phyloP scores from a whole-genome alignment of 371 early-diverging fungal genomes.

The Funneliformis caledonium region DNA sequence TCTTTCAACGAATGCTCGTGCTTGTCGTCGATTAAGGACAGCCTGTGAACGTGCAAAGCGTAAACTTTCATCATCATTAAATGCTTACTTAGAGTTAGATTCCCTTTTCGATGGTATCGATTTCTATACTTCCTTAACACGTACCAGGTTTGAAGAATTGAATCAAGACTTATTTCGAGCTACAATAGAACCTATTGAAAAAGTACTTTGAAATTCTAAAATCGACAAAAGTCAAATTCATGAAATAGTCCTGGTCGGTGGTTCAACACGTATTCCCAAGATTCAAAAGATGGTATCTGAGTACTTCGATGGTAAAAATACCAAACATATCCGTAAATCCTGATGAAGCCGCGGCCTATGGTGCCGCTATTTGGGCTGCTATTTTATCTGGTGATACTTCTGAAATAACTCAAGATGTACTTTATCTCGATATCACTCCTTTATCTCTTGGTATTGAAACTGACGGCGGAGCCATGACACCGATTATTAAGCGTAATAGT shows the following conservation, averaged over 20 bases:
- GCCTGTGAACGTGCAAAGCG: slow-evolving; percentile 97
- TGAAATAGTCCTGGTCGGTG: slow-evolving; percentile 98
- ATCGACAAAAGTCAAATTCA: slow-evolving; percentile 84
- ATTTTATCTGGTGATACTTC: too few relatives aligned
- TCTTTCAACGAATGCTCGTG: slow-evolving; percentile 80
- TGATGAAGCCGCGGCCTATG: slow-evolving; percentile 98
- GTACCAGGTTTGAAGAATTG: too few relatives aligned
- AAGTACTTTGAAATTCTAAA: too few relatives aligned
- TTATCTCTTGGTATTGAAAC: slow-evolving; percentile 96
- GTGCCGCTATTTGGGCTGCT: too few relatives aligned
- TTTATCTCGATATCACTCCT: slow-evolving; percentile 79
- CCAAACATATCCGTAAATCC: too few relatives aligned
- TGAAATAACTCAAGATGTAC: slow-evolving; percentile 75
- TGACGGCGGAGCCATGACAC: slow-evolving; percentile 96
- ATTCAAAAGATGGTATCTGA: slow-evolving; percentile 87
- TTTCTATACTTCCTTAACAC: slow-evolving; percentile 85
- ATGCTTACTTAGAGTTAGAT: too few relatives aligned
- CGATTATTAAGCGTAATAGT: slow-evolving; percentile 95
- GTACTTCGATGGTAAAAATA: slow-evolving; percentile 63
- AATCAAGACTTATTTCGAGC: too few relatives aligned
- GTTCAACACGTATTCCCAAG: slow-evolving; percentile 97
- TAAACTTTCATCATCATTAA: slow-evolving; percentile 90
- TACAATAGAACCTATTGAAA: too few relatives aligned
- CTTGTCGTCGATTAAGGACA: slow-evolving; percentile 84
- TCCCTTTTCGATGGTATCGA: slow-evolving; percentile 89